These are phyloP conservation scores for Datisca glomerata DNA, from an alignment of 306 rosid genomes.

Conservation along the genomic window DNA sequence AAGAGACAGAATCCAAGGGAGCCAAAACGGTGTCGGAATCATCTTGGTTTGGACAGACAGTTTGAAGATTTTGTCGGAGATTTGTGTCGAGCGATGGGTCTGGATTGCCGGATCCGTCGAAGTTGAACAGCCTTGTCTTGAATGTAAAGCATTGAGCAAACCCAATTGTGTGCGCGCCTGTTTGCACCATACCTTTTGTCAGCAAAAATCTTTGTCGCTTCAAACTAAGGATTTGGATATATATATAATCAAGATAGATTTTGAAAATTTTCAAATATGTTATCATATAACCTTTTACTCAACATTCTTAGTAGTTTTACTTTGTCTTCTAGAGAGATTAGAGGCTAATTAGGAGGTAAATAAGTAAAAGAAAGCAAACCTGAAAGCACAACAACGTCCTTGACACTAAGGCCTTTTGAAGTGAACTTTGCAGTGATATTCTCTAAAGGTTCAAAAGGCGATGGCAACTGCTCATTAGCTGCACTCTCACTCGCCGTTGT, in stretches of 20 bases:
- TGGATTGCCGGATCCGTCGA: slow-evolving; percentile 49
- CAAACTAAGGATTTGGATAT: too few species aligned
- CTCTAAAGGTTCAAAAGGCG: slow-evolving; percentile 65
- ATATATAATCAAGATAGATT: too few species aligned
- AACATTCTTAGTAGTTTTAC: too few species aligned
- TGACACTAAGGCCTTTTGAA: slow-evolving; percentile 50
- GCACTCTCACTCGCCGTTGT: slow-evolving; percentile 50
- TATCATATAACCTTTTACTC: too few species aligned
- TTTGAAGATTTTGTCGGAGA: slow-evolving; percentile 28
- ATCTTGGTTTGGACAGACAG: slow-evolving; percentile 44
- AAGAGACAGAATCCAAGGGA: slow-evolving; percentile 39
- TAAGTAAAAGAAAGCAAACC: slow-evolving; percentile 28
- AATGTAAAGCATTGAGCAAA: slow-evolving; percentile 80
- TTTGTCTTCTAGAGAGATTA: too few species aligned
- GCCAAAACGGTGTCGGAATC: slow-evolving; percentile 57
- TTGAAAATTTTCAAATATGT: too few species aligned
- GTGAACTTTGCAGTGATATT: slow-evolving; percentile 54
- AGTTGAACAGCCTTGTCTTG: slow-evolving; percentile 69
- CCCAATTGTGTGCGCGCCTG: slow-evolving; percentile 81
- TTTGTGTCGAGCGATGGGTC: slow-evolving; percentile 52
- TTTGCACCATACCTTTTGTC: too few species aligned
- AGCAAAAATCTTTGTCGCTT: too few species aligned
- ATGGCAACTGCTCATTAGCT: slow-evolving; percentile 46
- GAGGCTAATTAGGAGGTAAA: too few species aligned
- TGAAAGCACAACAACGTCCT: slow-evolving; percentile 73